A percentile compares a stretch with the other conserved stretches of the same genome.
These are phyloP conservation scores for Metschnikowia gelsemii DNA, from an alignment of 805 yeast genomes.

Conservation along the genomic window DNA sequence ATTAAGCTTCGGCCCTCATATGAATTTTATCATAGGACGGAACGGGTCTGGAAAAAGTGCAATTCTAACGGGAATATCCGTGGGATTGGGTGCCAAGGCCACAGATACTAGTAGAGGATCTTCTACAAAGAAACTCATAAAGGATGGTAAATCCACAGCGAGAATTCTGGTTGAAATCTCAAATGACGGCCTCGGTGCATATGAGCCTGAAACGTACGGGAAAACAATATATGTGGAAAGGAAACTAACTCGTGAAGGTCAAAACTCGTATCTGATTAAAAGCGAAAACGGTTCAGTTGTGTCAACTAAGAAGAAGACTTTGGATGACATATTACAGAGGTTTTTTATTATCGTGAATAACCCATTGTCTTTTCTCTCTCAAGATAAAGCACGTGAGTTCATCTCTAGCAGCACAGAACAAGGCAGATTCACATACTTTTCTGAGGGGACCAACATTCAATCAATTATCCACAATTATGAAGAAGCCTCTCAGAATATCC, in stretches of 20 bases:
- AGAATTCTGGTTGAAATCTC: slow-evolving; percentile 62
- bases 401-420: slow-evolving; percentile 71
- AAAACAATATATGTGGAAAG: slow-evolving; percentile 68
- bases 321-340: slow-evolving; percentile 65
- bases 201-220: slow-evolving; percentile 65
- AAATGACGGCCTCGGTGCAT: slow-evolving; percentile 68
- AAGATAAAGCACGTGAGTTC: slow-evolving; percentile 90
- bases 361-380: slow-evolving; percentile 89
- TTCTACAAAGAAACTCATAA: slow-evolving; percentile 65
- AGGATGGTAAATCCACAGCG: slow-evolving; percentile 72
- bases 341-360: slow-evolving; percentile 82
- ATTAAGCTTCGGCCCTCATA: slow-evolving; percentile 69
- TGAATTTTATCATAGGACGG: slow-evolving; percentile 84
- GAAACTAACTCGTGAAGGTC: slow-evolving; percentile 52
- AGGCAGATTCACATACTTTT: slow-evolving; percentile 71
- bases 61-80: slow-evolving; percentile 78
- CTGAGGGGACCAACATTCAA: slow-evolving; percentile 75
- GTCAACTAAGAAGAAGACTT: slow-evolving; percentile 59
- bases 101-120: slow-evolving; percentile 82
- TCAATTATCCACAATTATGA: slow-evolving; percentile 59
- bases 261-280: slow-evolving; percentile 53
- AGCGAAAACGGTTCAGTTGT: slow-evolving; percentile 51
- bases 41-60: slow-evolving; percentile 95
- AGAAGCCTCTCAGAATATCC: slow-evolving; percentile 28
- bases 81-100: slow-evolving; percentile 88